Base-by-base conservation (phyloP, 1,284 basidiomycete genomes). In the Mycena sp. region DNA sequence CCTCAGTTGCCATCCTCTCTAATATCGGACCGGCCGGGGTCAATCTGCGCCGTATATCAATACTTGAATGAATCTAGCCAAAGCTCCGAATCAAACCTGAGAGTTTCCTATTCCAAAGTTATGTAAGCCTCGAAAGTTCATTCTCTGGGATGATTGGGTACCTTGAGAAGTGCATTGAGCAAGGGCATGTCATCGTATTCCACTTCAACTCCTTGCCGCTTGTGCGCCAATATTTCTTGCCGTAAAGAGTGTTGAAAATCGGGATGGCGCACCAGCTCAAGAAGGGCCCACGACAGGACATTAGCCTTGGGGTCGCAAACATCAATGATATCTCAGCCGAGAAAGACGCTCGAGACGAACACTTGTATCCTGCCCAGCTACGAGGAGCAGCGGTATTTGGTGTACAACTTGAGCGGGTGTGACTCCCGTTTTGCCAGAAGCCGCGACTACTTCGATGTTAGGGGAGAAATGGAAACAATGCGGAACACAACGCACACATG, bases 231-330 rank as follows among this genome's bases (percentile, higher is more conserved):
- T 49, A 58, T 58, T 38, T 58, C 55, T 58, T 50, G 45, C 44
- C 55, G 55, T 29, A 58, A 49, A 40, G 37, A 32, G 26, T 50
- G 37, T 58, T 58, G 55, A 50, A 58, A 58, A 26, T 58, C 55
- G 38, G 46, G 55, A 43, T 58, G 26, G 25, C 25, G 55, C 45
- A 45, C 55, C 19, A 58, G 46, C 46, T 40, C 37, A 41, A 41
- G 37, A 32, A 58, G 35, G 26, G 55, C 55, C 55, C 55, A 58
- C 55, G 55, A 58, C 46, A 58, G 23, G 35, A 43, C 46, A 46
- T 40, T 40, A 40, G 44, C 46, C 55, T 58, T 49, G 28, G 28
- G 40, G 28, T 25, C 52, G 41, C 29, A 44, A 45, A 45, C 29
- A 45, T 55, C 40, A 54, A 54, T 44, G 40, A 14, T 45, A 55